A percentile compares a stretch with the other conserved stretches of the same genome.
Conservation (phyloP, 1,139 yeast species). For the Candida sp. region DNA sequence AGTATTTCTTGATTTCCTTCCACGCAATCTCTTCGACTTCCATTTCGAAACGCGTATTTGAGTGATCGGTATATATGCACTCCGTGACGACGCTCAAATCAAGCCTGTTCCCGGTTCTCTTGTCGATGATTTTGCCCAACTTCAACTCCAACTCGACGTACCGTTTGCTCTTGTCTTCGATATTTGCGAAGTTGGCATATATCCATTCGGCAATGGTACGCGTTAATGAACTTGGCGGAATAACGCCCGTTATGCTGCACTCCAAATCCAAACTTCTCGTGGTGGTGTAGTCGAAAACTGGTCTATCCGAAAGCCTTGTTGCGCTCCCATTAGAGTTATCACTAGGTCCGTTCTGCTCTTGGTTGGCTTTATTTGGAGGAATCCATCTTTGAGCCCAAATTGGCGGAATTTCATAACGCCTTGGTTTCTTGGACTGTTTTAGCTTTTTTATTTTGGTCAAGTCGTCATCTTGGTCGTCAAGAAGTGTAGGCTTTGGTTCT, state of each 20-base stretch:
- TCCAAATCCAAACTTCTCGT: slow-evolving; percentile 48
- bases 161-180: slow-evolving; percentile 61
- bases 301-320: slow-evolving; percentile 26
- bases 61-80: slow-evolving; percentile 61
- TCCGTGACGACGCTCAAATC: slow-evolving; percentile 79
- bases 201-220: slow-evolving; percentile 89
- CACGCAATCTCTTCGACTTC: slow-evolving; percentile 74
- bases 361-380: slow-evolving; percentile 36
- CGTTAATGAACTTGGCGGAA: slow-evolving; percentile 84
- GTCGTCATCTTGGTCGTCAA: slow-evolving; percentile 21
- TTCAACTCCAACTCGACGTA: slow-evolving; percentile 83
- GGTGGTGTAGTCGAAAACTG: slow-evolving; percentile 38
- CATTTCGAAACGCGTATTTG: slow-evolving; percentile 66
- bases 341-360: neutral
- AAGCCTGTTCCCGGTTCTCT: slow-evolving; percentile 65
- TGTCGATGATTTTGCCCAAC: slow-evolving; percentile 77
- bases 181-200: slow-evolving; percentile 74
- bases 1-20: slow-evolving; percentile 58
- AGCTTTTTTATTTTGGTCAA: slow-evolving; percentile 22
- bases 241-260: slow-evolving; percentile 70
- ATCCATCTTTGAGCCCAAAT: slow-evolving; percentile 84
- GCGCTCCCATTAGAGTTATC: neutral
- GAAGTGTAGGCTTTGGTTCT: neutral
- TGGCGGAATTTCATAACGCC: slow-evolving; percentile 68
- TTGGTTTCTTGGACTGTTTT: slow-evolving; percentile 52